Evolutionary conservation across 306 rosid species (phyloP), one percentile per base, ranked within the genome.

Genomic region (Quercus dentata): DNA sequence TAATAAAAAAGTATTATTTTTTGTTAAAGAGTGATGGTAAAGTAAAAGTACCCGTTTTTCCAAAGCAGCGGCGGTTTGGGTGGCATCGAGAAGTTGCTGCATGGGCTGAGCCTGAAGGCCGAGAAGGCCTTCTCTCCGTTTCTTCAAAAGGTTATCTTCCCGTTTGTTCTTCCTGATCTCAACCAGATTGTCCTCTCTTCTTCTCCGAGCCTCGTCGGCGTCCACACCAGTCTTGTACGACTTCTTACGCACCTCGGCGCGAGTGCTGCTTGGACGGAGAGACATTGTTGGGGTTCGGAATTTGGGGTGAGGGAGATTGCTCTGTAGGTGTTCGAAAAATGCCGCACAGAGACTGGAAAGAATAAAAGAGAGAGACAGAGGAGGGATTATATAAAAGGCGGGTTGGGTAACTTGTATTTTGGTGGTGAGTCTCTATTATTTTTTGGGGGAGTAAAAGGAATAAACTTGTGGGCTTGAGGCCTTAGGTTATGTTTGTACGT

Each of bases 81-180:
- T 28, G 15, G 82, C 85, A 83, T 89, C 87, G 33, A 82, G 84
- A 63, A 79, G 69, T 71, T 83, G 91, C 79, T 80, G 72, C 46
- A 68, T 30, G 52, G 72, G 72, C n/a, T 68, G 88, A 52, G 92
- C 56, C 44, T 57, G 88, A 64, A 78, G 82, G 74, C 72, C 72
- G 15, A 83, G 75, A 73, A 89, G 77, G 3, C 89, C 94, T 0
- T 90, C 92, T 38, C 87, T 81, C 67, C 97, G 79, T 86, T 91
- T 91, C 87, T 89, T 89, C 25, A 81, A 82, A 38, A 91, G 84
- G 56, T 20, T 89, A 30, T 89, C 90, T 75, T 87, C 88, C 8
- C 92, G 92, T 77, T 89, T 87, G 85, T 78, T 87, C 86, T 91
- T 91, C 86, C 97, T 87, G 85, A 89, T 91, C 88, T 85, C 85